Conservation (phyloP, 1,284 basidiomycete genomes). For the Nidula niveotomentosa region DNA sequence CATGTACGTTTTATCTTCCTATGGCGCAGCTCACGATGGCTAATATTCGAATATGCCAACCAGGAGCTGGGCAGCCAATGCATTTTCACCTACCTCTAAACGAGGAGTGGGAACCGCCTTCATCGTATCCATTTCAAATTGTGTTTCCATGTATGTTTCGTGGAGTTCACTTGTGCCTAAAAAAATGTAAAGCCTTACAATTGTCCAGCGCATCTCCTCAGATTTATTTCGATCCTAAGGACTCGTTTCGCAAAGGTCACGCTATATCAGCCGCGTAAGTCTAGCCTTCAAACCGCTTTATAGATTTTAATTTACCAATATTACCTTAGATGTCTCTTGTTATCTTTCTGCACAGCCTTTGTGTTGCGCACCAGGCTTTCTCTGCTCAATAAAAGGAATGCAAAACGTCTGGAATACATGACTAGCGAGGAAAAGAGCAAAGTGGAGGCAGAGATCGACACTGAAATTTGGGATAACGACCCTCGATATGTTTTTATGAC, state of each 20-base stretch:
- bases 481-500: conserved; percentile 45
- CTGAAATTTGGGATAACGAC: conserved; percentile 45
- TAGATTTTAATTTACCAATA: not conserved
- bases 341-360: conserved; percentile 39
- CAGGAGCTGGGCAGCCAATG: conserved; percentile 60
- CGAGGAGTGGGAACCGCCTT: conserved; percentile 59
- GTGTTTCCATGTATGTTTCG: conserved; percentile 47
- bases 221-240: conserved; percentile 52
- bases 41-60: not conserved
- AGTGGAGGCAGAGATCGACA: conserved; percentile 13
- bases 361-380: conserved; percentile 39
- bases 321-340: conserved; percentile 36
- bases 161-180: too few species aligned
- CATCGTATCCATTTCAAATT: conserved; percentile 56
- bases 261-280: conserved; percentile 50
- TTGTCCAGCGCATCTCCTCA: conserved; percentile 50
- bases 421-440: conserved; percentile 25
- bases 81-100: conserved; percentile 56
- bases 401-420: conserved; percentile 18
- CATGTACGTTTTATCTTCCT: conserved; percentile 34
- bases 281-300: not conserved
- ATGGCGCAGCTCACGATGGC: too few species aligned
- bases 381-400: conserved; percentile 35
- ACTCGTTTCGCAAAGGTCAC: conserved; percentile 50
- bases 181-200: conserved; percentile 1